These are phyloP conservation scores for Psidium friedrichsthalianum DNA, from an alignment of 345 rosid species.

Conservation along the genomic window DNA sequence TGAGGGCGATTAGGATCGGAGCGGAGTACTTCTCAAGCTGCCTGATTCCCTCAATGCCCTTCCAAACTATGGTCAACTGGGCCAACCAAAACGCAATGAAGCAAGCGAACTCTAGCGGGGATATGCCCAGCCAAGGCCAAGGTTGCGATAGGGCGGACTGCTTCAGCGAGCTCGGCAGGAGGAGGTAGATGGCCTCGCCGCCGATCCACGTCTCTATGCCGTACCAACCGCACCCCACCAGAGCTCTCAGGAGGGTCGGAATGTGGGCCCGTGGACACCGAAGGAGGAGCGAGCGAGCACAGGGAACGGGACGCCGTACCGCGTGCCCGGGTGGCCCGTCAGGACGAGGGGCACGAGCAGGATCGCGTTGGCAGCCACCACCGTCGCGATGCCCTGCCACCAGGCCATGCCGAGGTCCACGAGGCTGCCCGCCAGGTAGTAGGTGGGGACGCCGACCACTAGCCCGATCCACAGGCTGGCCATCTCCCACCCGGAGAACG, in stretches of 20 bases:
- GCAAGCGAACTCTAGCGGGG: constrained; percentile 77
- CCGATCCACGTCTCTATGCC: constrained; percentile 99
- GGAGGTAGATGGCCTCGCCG: constrained; percentile 84
- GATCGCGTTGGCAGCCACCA: constrained; percentile 66
- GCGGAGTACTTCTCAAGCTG: constrained; percentile 77
- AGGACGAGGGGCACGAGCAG: constrained; percentile 60
- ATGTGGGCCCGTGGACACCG: constrained; percentile 74
- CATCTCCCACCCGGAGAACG: constrained; percentile 69
- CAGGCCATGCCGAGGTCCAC: constrained; percentile 97
- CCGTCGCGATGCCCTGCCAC: constrained; percentile 97
- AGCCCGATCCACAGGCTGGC: constrained; percentile 96
- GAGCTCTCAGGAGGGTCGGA: constrained; percentile 73
- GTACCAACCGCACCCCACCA: constrained; percentile 97
- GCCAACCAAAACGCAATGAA: constrained; percentile 74
- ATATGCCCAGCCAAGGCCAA: constrained; percentile 77
- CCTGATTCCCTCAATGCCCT: constrained; percentile 78
- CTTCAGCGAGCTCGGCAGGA: constrained; percentile 48
- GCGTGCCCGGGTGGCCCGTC: constrained; percentile 78
- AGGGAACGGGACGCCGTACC: constrained; percentile 79
- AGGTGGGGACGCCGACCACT: constrained; percentile 88
- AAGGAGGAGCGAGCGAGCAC: constrained; percentile 80
- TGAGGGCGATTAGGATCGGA: constrained; percentile 57
- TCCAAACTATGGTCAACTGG: constrained; percentile 59
- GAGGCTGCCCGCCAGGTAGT: constrained; percentile 79
- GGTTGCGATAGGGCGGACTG: constrained; percentile 25